Conservation (phyloP, 208 protist species). For the Vickermania spadyakhi region DNA sequence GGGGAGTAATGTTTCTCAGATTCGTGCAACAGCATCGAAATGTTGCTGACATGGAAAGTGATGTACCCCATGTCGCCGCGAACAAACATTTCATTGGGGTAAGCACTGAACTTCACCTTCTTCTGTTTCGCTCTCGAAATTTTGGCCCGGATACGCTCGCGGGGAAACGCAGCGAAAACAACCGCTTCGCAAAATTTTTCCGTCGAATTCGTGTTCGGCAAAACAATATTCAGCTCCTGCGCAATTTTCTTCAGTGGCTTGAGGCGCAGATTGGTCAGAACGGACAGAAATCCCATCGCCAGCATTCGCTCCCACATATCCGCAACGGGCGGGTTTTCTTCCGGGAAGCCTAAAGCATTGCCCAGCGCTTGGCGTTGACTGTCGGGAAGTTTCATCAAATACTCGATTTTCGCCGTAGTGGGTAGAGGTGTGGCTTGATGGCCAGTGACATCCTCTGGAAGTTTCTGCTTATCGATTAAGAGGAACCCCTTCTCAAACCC, state of each 20-base stretch:
- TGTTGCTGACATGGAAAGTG: slow-evolving; percentile 80
- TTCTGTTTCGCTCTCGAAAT: slow-evolving; percentile 67
- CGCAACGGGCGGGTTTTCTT: slow-evolving; percentile 66
- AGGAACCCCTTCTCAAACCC: slow-evolving; percentile 83
- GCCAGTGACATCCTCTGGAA: slow-evolving; percentile 78
- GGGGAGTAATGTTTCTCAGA: slow-evolving; percentile 86
- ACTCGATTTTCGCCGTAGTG: slow-evolving; percentile 73
- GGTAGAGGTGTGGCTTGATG: slow-evolving; percentile 68
- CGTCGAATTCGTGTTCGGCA: slow-evolving; percentile 78
- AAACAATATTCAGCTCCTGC: slow-evolving; percentile 50
- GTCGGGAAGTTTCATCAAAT: slow-evolving; percentile 77
- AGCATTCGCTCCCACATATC: slow-evolving; percentile 90
- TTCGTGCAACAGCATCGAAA: slow-evolving; percentile 79
- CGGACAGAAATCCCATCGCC: slow-evolving; percentile 81
- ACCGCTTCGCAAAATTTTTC: slow-evolving; percentile 86
- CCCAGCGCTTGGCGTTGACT: slow-evolving; percentile 61
- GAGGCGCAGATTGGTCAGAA: slow-evolving; percentile 82
- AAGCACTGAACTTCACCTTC: slow-evolving; percentile 77
- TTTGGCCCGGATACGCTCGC: slow-evolving; percentile 66
- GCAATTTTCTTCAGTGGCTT: slow-evolving; percentile 86
- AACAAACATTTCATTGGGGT: slow-evolving; percentile 46
- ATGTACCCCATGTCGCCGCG: slow-evolving; percentile 90
- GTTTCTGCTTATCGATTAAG: slow-evolving; percentile 86
- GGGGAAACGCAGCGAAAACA: slow-evolving; percentile 81
- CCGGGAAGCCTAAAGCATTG: slow-evolving; percentile 59